A percentile compares a stretch with the other conserved stretches of the same genome.
These are phyloP conservation scores for Scheffersomyces illinoinensis DNA, from an alignment of 1,139 yeast genomes.

Conservation along the genomic window DNA sequence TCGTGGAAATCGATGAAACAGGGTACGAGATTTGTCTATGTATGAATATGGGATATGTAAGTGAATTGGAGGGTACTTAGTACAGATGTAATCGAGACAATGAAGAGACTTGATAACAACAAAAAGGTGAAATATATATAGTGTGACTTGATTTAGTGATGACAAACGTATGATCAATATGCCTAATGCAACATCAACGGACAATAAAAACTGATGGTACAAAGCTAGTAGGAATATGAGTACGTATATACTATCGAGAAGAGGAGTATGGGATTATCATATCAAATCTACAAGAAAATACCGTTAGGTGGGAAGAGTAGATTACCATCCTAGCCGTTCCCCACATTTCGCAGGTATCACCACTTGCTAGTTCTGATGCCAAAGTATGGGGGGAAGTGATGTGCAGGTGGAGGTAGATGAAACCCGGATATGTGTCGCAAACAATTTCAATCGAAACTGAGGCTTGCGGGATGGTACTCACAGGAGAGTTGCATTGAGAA, in stretches of 20 bases:
- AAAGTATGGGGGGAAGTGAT: neutral
- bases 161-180: neutral
- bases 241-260: neutral
- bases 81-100: no score
- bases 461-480: neutral
- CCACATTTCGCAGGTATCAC: neutral
- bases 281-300: neutral
- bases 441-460: neutral
- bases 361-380: neutral
- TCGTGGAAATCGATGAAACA: neutral
- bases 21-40: no score
- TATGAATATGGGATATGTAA: no score
- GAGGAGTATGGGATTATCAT: neutral
- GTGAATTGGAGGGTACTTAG: no score
- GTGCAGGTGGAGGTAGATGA: neutral
- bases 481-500: neutral
- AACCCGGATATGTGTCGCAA: neutral
- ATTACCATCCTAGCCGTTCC: neutral
- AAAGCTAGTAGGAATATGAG: neutral
- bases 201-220: neutral
- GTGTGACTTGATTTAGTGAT: neutral
- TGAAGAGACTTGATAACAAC: neutral
- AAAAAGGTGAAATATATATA: neutral
- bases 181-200: neutral
- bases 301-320: neutral